A percentile compares a stretch with the other conserved stretches of the same genome.
Evolutionary conservation across 2,329 filamentous ascomycete species (phyloP).

Genomic region (Botrytis galanthina): DNA sequence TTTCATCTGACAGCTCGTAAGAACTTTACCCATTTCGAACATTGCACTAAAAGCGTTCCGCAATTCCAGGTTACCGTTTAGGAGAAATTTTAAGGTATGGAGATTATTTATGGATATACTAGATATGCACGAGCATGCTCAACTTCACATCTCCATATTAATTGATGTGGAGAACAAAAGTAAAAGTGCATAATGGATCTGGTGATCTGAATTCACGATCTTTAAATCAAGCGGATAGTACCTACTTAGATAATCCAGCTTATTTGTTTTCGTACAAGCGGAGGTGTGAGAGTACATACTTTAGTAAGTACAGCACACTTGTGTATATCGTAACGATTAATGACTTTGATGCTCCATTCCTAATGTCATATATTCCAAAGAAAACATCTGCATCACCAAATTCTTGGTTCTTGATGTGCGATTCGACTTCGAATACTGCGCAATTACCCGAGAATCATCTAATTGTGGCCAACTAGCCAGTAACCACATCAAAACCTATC

Average conservation of each 20-base stretch:
- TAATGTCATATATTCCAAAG: not conserved
- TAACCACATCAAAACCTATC: not conserved
- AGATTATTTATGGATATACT: not conserved
- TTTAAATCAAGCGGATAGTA: not conserved
- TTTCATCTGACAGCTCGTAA: conserved; percentile 7
- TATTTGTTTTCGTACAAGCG: not conserved
- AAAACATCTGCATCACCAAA: not conserved
- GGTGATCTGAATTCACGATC: conserved; percentile 1
- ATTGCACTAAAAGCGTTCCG: not conserved
- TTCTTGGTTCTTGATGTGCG: not conserved
- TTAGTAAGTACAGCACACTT: conserved; percentile 3
- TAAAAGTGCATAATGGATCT: not conserved
- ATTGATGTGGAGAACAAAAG: not conserved
- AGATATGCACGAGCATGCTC: not conserved
- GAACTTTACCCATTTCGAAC: not conserved
- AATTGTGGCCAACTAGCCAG: conserved; percentile 2
- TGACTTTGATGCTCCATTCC: not conserved
- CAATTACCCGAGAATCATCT: conserved; percentile 8
- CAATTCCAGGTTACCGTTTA: conserved; percentile 1
- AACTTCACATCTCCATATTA: not conserved
- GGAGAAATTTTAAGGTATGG: not conserved
- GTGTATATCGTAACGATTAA: not conserved
- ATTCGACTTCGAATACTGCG: conserved; percentile 17
- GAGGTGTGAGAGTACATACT: not conserved
- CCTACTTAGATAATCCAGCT: not conserved